Evolutionary conservation across 495 filamentous ascomycete species (phyloP), one percentile per base, ranked within the genome.

Genomic region (Aspergillus sclerotiicarbonarius): DNA sequence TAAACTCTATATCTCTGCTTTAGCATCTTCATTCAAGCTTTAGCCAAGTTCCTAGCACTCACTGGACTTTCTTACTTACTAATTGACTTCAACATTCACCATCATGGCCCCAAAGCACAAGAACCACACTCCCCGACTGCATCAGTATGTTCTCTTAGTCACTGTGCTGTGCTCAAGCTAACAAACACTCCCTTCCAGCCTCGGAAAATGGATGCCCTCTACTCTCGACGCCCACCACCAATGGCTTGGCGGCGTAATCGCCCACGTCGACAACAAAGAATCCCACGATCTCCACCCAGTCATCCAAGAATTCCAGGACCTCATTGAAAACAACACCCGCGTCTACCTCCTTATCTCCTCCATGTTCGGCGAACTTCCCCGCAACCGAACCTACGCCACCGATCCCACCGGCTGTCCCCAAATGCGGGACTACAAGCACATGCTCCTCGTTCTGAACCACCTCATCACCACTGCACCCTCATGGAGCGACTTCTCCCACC

Each of bases 331-430:
- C 18, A 78, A 78, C 61, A 64, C 72, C 4, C 57, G 66, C 6
- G 60, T 78, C 13, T 74, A 70, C 63, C 67, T 73, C 65, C 69
- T 79, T 35, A 33, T 73, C 25, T 52, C 62, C 4, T 58, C 67
- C 37, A 90, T 90, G 88, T 89, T 89, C 73, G 72, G 80, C 20
- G 82, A 91, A 68, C 72, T 92, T 35, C 89, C 88, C 0, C 61
- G 63, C 37, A 71, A 71, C 43, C 62, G 63, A 6, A 79, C 78
- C 18, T 90, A 90, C 71, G 60, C 74, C 53, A 76, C 71, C 1
- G 84, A 89, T 58, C 85, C 86, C 0, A 84, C 82, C 3, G 84
- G 83, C 6, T 71, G 72, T 47, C 73, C 70, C 12, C 82, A 88
- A 66, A 84, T 90, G 51, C 78, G 82, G 5, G 80, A 86, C 62